A percentile compares a stretch with the other conserved stretches of the same genome.
phyloP scores from a whole-genome alignment of 306 rosid genomes.

The Comarum palustre region DNA sequence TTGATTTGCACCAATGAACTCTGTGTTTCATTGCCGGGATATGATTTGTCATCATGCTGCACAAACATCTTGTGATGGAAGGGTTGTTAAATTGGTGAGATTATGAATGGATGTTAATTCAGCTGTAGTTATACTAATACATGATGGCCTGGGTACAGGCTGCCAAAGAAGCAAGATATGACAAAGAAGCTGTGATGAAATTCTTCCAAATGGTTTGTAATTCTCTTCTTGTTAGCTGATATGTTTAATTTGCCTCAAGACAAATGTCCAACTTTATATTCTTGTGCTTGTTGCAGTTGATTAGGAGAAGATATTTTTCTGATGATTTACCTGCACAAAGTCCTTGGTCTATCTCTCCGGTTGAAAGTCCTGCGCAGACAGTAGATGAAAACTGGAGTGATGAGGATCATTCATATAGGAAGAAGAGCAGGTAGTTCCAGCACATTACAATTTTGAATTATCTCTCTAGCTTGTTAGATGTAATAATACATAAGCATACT shows the following conservation, averaged over 20 bases:
- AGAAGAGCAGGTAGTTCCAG: constrained; percentile 45
- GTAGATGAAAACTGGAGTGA: constrained; percentile 67
- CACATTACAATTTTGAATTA: neutral
- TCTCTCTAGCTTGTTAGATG: neutral
- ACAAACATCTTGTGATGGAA: neutral
- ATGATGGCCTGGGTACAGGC: constrained; percentile 53
- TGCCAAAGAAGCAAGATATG: constrained; percentile 89
- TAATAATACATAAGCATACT: neutral
- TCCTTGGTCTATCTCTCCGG: constrained; percentile 70
- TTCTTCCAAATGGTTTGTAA: constrained; percentile 79
- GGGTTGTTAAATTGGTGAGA: neutral
- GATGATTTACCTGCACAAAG: constrained; percentile 62
- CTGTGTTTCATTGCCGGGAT: neutral
- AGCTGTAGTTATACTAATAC: constrained; percentile 3
- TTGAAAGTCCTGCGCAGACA: constrained; percentile 52
- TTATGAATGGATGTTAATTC: neutral
- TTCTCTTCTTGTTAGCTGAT: constrained; percentile 14
- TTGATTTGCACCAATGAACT: neutral
- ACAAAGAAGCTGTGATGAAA: constrained; percentile 86
- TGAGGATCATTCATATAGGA: constrained; percentile 55
- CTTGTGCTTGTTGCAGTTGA: constrained; percentile 55
- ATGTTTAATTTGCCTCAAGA: neutral
- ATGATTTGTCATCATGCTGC: neutral
- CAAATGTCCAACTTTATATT: constrained; percentile 26
- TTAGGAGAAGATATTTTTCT: constrained; percentile 86